Evolutionary conservation across 2,329 filamentous ascomycete genomes (phyloP).

Genomic region (Fusarium mangiferae): DNA sequence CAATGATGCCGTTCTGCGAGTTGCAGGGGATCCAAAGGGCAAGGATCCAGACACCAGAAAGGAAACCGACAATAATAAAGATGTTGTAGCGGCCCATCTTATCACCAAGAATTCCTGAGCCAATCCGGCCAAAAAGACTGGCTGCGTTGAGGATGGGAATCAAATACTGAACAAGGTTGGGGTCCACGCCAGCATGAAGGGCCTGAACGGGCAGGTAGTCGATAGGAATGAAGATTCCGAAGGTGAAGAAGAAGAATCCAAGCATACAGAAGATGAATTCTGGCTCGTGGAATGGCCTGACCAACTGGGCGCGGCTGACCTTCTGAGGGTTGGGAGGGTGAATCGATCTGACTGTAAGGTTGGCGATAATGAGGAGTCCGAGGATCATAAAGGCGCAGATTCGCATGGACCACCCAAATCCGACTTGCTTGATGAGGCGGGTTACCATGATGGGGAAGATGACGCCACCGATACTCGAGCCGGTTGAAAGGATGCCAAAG

Average conservation of each 20-base stretch:
- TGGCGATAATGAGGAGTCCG: constrained; percentile 46
- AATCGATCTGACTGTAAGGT: constrained; percentile 43
- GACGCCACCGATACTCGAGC: constrained; percentile 52
- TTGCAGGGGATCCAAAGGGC: constrained; percentile 56
- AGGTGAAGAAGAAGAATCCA: constrained; percentile 51
- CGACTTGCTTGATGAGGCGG: constrained; percentile 48
- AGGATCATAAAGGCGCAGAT: constrained; percentile 52
- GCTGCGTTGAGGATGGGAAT: constrained; percentile 53
- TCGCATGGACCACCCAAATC: constrained; percentile 55
- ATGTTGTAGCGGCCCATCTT: constrained; percentile 53
- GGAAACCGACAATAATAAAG: constrained; percentile 57
- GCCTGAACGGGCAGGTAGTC: constrained; percentile 50
- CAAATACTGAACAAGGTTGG: constrained; percentile 48
- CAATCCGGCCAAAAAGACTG: constrained; percentile 51
- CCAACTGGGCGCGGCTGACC: constrained; percentile 45
- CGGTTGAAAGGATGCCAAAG: constrained; percentile 50
- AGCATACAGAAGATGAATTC: constrained; percentile 46
- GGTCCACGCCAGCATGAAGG: constrained; percentile 42
- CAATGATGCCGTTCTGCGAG: constrained; percentile 46
- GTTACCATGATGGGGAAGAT: constrained; percentile 55
- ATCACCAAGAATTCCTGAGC: constrained; percentile 50
- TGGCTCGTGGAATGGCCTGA: constrained; percentile 47
- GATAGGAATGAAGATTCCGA: constrained; percentile 52
- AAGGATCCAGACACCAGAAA: constrained; percentile 52
- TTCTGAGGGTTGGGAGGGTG: constrained; percentile 42